Evolutionary conservation across 768 basidiomycete species (phyloP).

Genomic region (Coprinopsis cinerea): DNA sequence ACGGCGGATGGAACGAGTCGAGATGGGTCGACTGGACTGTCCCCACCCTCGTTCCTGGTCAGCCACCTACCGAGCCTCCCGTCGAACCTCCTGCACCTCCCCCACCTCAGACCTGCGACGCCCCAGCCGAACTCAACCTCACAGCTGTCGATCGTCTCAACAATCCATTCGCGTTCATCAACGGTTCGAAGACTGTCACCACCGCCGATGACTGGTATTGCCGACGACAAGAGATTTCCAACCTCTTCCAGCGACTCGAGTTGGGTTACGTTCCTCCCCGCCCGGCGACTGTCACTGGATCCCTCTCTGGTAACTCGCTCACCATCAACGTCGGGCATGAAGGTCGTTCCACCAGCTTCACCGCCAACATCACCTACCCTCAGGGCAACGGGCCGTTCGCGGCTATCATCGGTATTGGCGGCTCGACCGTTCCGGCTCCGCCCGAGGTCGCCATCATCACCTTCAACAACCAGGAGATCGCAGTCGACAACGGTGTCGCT

Average conservation of each 20-base stretch:
- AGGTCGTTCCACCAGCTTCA: too few species aligned
- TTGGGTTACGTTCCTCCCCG: conserved; percentile 40
- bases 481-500: conserved; percentile 32
- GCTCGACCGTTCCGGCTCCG: conserved; percentile 30
- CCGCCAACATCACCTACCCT: too few species aligned
- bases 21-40: conserved; percentile 44
- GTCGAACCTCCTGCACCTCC: too few species aligned
- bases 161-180: conserved; percentile 45
- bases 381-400: conserved; percentile 47
- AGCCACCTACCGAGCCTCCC: too few species aligned
- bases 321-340: too few species aligned
- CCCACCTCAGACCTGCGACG: conserved; percentile 1
- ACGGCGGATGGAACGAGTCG: conserved; percentile 27
- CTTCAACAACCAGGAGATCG: conserved; percentile 46
- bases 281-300: conserved; percentile 37
- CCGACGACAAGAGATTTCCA: conserved; percentile 39
- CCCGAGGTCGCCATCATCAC: conserved; percentile 34
- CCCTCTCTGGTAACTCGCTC: too few species aligned
- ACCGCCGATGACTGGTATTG: conserved; percentile 45
- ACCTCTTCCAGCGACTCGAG: conserved; percentile 45
- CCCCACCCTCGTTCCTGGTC: too few species aligned
- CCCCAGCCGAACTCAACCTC: conserved; percentile 1
- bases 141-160: conserved; percentile 9
- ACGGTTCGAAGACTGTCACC: conserved; percentile 29
- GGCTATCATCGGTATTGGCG: conserved; percentile 43